These are phyloP conservation scores for Trichoderma sp. DNA, from an alignment of 2,329 filamentous ascomycete species.

Conservation along the genomic window DNA sequence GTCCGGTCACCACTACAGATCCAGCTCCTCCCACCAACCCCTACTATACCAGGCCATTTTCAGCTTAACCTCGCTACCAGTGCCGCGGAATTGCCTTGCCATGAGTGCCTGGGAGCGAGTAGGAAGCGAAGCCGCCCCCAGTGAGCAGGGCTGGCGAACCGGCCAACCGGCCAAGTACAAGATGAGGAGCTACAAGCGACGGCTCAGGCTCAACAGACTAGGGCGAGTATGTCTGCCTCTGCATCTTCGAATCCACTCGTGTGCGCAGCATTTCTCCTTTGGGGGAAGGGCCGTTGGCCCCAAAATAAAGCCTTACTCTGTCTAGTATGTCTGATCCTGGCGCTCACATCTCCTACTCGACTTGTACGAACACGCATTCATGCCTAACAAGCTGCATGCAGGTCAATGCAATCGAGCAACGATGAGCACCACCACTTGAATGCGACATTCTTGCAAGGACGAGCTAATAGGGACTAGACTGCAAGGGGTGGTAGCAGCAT, in stretches of 20 bases:
- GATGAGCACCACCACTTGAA: not conserved
- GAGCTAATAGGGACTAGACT: not conserved
- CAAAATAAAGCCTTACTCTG: conserved; percentile 4
- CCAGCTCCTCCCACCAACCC: not conserved
- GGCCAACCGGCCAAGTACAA: not conserved
- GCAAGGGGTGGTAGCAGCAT: not conserved
- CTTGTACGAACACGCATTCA: conserved; percentile 7
- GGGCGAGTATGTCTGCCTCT: conserved; percentile 11
- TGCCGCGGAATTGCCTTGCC: not conserved
- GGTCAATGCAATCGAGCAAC: not conserved
- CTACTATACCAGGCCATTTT: not conserved
- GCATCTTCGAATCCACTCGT: conserved; percentile 5
- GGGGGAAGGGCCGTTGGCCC: not conserved
- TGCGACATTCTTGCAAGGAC: not conserved
- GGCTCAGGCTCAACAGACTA: not conserved
- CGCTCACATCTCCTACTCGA: not conserved
- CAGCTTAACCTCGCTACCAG: conserved; percentile 17
- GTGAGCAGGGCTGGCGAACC: not conserved
- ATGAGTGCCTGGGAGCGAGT: conserved; percentile 10
- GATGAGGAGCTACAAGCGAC: conserved; percentile 1
- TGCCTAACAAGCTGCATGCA: conserved; percentile 20
- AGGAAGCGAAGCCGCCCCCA: conserved; percentile 13
- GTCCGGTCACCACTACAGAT: not conserved
- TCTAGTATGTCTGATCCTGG: not conserved
- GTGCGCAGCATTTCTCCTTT: conserved; percentile 7